Evolutionary conservation across 306 rosid species (phyloP), one percentile per base, ranked within the genome.

Genomic region (Begonia masoniana): DNA sequence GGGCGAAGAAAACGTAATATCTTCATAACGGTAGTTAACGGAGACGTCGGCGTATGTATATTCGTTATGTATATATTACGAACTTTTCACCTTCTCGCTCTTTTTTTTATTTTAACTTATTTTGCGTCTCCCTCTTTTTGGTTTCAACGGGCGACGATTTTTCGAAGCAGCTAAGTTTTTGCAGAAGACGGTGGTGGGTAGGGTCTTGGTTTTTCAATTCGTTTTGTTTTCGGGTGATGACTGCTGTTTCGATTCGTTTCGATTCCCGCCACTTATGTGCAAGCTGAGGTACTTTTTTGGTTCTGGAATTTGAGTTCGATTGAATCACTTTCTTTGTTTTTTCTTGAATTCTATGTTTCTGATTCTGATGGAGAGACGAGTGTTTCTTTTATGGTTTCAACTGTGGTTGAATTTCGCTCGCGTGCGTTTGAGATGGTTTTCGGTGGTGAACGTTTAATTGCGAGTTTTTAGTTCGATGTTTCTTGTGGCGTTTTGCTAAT

Each of bases 121-220:
- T 49, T 53, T 51, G 66, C 48, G 42, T 52, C 56, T 51, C 41
- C 57, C 59, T 57, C 69, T 63, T 66, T 62, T 53, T 76, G 43
- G 85, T 81, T 85, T 91, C 94, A 91, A 91, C 99, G 96, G 91
- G 94, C 97, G 88, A 85, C 77, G 87, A 73, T 80, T 91, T 85
- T 82, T 89, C 91, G 85, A 91, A 78, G 80, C 62, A 68, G 46
- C 64, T 55, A 55, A 74, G 78, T 72, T 68, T 53, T 52, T 51
- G 31, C 50, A 51, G 31, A 63, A 51, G 65, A 60, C 46, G 52
- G 62, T 46, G 48, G 59, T 53, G 50, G 56, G 24, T 68, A 46
- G 60, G 68, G 54, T 60, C 57, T 69, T 43, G 47, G 45, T 62
- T 78, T 62, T 78, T 74, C 72, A 76, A 17, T 17, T 17, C 19